Evolutionary conservation across 2,329 filamentous ascomycete genomes (phyloP), one percentile per base, ranked within the genome.

Genomic region (Microthyrium microscopicum): DNA sequence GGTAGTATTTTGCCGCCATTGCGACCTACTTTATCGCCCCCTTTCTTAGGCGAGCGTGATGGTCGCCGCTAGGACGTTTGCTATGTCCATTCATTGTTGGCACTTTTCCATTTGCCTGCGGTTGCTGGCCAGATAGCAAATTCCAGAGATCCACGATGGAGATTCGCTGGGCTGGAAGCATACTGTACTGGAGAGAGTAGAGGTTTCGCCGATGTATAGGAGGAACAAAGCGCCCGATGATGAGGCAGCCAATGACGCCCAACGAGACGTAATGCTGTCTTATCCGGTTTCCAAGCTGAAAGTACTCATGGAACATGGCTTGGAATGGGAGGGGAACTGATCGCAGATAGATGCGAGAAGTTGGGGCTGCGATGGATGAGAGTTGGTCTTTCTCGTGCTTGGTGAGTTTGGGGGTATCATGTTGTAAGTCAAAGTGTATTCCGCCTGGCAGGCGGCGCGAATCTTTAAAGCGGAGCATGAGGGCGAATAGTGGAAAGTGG

Each of bases 261-360:
- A 83, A 83, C 0, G 84, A 87, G 27, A 95, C 66, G 53, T 98
- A 98, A 57, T 98, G 89, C 53, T 92, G 93, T 37, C 83, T 77
- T 40, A 98, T 82, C 30, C 89, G 82, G 41, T 81, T 73, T 19
- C 79, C 84, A 47, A 98, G 82, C 53, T 94, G 84, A 50, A 91
- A 93, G 57, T 98, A 98, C 48, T 95, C 85, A 39, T 91, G 73
- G 55, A 98, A 95, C 73, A 95, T 95, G 46, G 80, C 81, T n/a
- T 76, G 70, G 43, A 95, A 80, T 3, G 81, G 75, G 5, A 98
- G 70, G 3, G 89, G 87, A 5, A 93, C 79, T 3, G 87, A 87
- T 76, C 89, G 44, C 9, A 94, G 68, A 46, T 78, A 73, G 37
- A 94, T 85, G 51, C 91, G 78, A 1, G 85, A 87, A 5, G 79